phyloP scores from a whole-genome alignment of 768 basidiomycete species.

The Glaciozyma antarctica region DNA sequence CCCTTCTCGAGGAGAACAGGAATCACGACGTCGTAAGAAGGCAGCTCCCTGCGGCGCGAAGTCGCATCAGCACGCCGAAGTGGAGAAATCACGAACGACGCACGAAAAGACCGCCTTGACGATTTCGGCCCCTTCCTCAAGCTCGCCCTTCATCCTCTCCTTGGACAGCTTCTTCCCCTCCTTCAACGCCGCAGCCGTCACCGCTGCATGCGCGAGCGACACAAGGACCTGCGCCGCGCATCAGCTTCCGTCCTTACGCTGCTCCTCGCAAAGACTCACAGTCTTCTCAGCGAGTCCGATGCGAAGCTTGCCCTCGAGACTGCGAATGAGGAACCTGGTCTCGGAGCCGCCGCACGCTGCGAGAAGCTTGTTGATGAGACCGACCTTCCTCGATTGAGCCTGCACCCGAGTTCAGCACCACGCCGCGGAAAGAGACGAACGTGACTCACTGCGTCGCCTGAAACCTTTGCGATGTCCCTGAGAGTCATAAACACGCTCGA shows the following conservation, averaged over 20 bases:
- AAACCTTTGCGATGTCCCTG: constrained; percentile 75
- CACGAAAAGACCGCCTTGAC: constrained; percentile 92
- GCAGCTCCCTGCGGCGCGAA: constrained; percentile 61
- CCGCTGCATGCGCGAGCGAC: constrained; percentile 82
- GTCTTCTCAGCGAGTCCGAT: constrained; percentile 96
- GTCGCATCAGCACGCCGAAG: not conserved
- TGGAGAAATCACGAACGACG: constrained; percentile 14
- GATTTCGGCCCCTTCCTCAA: constrained; percentile 66
- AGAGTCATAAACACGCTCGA: constrained; percentile 81
- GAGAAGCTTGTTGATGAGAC: constrained; percentile 84
- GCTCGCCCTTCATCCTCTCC: constrained; percentile 59
- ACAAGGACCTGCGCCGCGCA: constrained; percentile 45
- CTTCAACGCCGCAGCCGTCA: constrained; percentile 48
- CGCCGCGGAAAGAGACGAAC: not conserved
- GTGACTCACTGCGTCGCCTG: constrained; percentile 14
- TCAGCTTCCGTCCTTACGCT: not conserved
- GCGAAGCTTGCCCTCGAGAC: constrained; percentile 89
- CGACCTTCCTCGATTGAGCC: constrained; percentile 93
- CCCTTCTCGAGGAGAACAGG: constrained; percentile 78
- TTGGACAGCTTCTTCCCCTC: constrained; percentile 54
- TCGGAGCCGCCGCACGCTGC: constrained; percentile 81
- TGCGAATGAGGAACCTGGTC: constrained; percentile 93
- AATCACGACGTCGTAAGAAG: constrained; percentile 81
- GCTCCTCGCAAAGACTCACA: constrained; percentile 33
- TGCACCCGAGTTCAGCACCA: constrained; percentile 37